Conservation (phyloP, 75 land plant species). For the Ceratopteris richardii region DNA sequence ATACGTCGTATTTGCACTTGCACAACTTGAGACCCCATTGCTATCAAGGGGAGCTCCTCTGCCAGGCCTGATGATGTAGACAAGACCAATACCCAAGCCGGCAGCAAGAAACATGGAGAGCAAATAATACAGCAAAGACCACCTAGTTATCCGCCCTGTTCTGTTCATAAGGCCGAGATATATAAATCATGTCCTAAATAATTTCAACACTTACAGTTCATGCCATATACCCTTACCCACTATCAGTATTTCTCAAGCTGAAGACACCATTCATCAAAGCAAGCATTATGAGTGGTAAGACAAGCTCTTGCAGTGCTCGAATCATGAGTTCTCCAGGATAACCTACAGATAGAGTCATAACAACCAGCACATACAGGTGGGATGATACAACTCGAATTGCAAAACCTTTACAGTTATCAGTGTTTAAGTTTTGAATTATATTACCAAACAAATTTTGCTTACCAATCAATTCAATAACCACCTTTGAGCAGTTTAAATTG, state of each 20-base stretch:
- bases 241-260: constrained; percentile 21
- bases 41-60: constrained; percentile 10
- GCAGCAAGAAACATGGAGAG: constrained; percentile 31
- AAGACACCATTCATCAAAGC: constrained; percentile 37
- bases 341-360: constrained; percentile 5
- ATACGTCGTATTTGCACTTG: constrained; percentile 18
- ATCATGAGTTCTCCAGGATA: constrained; percentile 38
- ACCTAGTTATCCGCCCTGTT: constrained; percentile 21
- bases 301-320: constrained; percentile 34
- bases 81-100: constrained; percentile 20
- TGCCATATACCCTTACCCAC: constrained; percentile 17
- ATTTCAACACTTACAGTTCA: too few species aligned
- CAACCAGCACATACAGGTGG: too few species aligned
- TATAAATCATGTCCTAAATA: too few species aligned
- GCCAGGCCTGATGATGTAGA: constrained; percentile 20
- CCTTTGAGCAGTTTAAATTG: constrained; percentile 10
- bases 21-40: constrained; percentile 9
- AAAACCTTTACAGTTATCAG: too few species aligned
- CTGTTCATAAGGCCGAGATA: constrained; percentile 4
- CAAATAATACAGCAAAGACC: constrained; percentile 30
- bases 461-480: constrained; percentile 28
- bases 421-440: too few species aligned
- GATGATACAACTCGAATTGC: too few species aligned
- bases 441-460: not conserved
- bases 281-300: constrained; percentile 29